Evolutionary conservation across 2,329 filamentous ascomycete genomes (phyloP), one percentile per base, ranked within the genome.

Genomic region (Sporothrix pallida): DNA sequence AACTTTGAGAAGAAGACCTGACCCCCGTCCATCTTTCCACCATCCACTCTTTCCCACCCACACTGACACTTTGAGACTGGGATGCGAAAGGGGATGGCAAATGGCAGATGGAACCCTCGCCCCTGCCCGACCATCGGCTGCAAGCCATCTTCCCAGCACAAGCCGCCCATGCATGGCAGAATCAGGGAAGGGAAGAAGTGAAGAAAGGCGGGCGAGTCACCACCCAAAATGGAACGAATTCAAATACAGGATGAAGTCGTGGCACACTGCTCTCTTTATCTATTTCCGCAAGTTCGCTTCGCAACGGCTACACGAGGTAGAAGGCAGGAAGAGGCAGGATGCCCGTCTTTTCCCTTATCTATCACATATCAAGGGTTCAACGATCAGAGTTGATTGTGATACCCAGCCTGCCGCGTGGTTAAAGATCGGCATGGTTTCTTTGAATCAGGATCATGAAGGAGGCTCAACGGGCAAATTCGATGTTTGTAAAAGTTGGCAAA

Each of bases 41-140:
- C 26, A 6, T 52, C 50, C 13, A 13, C 13, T 4, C 37, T 23
- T 48, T 50, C n/a, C 63, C 63, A 67, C 44, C 63, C 63, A 68
- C 65, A 37, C 23, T 37, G 20, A 52, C 65, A 68, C 46, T 52
- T 20, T 48, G 62, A 48, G 62, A 67, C 60, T 48, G 62, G 62
- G 62, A 46, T 48, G 42, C 6, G 2, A 23, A 23, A n/a, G 4
- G 31, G 31, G 5, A 37, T 6, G 31, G 31, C 31, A 37, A 37
- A 37, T 37, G 31, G 31, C 31, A 13, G 20, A 58, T 58, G 54
- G 58, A 63, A 44, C 58, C 58, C 52, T 37, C 20, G 3, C 52
- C 46, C 26, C 46, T 13, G 17, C 48, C 70, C 46, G 70, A 63
- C 58, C 58, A 72, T 72, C 58, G 58, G 58, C 70, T 65, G 70